Evolutionary conservation across 2,329 filamentous ascomycete genomes (phyloP).

Genomic region (Fusarium albosuccineum): DNA sequence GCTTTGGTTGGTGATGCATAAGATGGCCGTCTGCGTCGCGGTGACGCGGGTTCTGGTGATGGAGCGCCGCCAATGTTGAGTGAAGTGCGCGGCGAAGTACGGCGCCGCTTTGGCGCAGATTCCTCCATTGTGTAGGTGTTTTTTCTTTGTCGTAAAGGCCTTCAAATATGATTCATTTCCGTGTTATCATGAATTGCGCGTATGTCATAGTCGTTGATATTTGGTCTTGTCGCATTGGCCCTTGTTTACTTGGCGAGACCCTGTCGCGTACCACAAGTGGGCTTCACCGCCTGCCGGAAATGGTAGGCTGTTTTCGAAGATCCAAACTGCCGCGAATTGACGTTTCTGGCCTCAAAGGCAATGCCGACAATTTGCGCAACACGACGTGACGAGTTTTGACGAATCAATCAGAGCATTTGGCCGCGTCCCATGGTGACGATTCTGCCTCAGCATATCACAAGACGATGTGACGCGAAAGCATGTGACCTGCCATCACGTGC

Average conservation of each 20-base stretch:
- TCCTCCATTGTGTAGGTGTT: slow-evolving; percentile 56
- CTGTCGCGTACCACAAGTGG: slow-evolving; percentile 43
- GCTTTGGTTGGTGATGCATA: slow-evolving; percentile 77
- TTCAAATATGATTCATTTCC: slow-evolving; percentile 28
- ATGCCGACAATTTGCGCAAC: not conserved
- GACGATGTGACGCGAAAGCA: slow-evolving; percentile 26
- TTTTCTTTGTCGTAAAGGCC: not conserved
- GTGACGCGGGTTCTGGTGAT: slow-evolving; percentile 46
- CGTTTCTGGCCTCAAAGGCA: not conserved
- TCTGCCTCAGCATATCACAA: not conserved
- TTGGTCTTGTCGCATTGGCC: slow-evolving; percentile 39
- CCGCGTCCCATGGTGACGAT: not conserved
- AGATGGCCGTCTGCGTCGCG: slow-evolving; percentile 61
- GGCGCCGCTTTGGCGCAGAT: slow-evolving; percentile 74
- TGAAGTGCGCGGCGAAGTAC: slow-evolving; percentile 66
- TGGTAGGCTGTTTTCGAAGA: slow-evolving; percentile 9
- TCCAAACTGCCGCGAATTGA: not conserved
- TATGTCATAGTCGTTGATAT: slow-evolving; percentile 6
- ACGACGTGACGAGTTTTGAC: not conserved
- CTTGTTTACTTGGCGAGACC: slow-evolving; percentile 44
- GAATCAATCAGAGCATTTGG: not conserved
- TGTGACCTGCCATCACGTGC: slow-evolving; percentile 27
- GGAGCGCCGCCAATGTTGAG: slow-evolving; percentile 39
- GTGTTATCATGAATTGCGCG: slow-evolving; percentile 6
- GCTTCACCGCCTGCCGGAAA: slow-evolving; percentile 44